Conservation (phyloP, 1,139 yeast species). For the Insectozyma bohioensis region DNA sequence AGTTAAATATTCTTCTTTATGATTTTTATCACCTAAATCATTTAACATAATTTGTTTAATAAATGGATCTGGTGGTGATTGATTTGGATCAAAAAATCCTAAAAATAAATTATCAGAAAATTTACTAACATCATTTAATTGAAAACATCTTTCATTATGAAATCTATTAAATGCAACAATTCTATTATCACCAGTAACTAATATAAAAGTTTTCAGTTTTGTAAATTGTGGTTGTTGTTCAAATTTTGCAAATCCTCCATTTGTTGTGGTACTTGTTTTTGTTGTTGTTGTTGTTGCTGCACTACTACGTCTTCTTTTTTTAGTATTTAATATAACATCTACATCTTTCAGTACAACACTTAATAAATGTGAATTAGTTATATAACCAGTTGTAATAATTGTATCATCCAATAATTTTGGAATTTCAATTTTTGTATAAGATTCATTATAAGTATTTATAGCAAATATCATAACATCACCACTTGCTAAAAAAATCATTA, state of each 20-base stretch:
- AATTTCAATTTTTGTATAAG: constrained; percentile 35
- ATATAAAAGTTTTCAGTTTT: constrained; percentile 56
- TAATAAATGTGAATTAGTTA: constrained; percentile 46
- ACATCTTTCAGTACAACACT: constrained; percentile 45
- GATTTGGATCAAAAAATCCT: constrained; percentile 57
- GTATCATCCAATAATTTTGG: constrained; percentile 58
- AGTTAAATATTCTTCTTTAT: constrained; percentile 58
- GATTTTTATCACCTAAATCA: constrained; percentile 61
- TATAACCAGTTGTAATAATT: constrained; percentile 69
- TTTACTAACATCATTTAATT: constrained; percentile 58
- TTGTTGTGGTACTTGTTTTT: constrained; percentile 15
- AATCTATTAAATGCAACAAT: constrained; percentile 61
- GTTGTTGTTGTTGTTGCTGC: constrained; percentile 10
- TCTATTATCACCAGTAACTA: constrained; percentile 77
- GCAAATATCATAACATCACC: constrained; percentile 56
- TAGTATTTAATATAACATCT: constrained; percentile 29
- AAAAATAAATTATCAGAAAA: constrained; percentile 54
- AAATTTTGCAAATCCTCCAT: too few relatives aligned
- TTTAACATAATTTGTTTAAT: constrained; percentile 70
- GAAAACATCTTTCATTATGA: constrained; percentile 67
- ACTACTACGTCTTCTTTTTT: constrained; percentile 30
- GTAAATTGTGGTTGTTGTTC: constrained; percentile 16
- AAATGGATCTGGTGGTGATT: constrained; percentile 69
- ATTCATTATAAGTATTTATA: constrained; percentile 40
- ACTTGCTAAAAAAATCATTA: constrained; percentile 53